phyloP scores from a whole-genome alignment of 306 rosid species.

The Castanospermum australe region DNA sequence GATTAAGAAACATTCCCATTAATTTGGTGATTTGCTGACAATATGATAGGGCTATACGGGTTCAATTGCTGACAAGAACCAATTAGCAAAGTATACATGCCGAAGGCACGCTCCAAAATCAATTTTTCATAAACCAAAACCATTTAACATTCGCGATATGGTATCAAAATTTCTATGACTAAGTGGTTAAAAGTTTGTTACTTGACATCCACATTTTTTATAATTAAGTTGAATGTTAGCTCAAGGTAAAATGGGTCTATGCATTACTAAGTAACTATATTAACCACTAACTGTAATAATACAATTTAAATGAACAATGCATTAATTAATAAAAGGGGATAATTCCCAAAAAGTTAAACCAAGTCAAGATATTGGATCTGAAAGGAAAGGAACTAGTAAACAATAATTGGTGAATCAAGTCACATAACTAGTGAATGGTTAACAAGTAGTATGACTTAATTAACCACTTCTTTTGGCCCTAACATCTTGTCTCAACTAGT shows the following conservation, averaged over 20 bases:
- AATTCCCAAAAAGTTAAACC: not conserved
- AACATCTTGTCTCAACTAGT: not conserved
- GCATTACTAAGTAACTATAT: no score
- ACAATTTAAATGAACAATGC: not conserved
- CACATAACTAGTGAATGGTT: not conserved
- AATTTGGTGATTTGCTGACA: not conserved
- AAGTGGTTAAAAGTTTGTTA: no score
- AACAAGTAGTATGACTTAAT: not conserved
- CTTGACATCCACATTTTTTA: no score
- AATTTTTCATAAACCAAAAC: no score
- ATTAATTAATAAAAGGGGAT: not conserved
- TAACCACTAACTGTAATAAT: no score
- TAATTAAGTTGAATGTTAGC: no score
- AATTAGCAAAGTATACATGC: not conserved
- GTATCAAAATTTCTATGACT: no score
- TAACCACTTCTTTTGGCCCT: not conserved
- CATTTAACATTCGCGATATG: no score
- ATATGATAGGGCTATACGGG: not conserved
- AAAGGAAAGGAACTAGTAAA: no score
- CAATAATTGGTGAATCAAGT: not conserved
- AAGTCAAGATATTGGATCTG: not conserved
- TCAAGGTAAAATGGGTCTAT: no score
- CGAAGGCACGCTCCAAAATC: not conserved
- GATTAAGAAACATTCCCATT: conserved; percentile 6
- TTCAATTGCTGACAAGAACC: not conserved